Base-by-base conservation (phyloP, 805 yeast species). In the Ogataea nitratoaversa region DNA sequence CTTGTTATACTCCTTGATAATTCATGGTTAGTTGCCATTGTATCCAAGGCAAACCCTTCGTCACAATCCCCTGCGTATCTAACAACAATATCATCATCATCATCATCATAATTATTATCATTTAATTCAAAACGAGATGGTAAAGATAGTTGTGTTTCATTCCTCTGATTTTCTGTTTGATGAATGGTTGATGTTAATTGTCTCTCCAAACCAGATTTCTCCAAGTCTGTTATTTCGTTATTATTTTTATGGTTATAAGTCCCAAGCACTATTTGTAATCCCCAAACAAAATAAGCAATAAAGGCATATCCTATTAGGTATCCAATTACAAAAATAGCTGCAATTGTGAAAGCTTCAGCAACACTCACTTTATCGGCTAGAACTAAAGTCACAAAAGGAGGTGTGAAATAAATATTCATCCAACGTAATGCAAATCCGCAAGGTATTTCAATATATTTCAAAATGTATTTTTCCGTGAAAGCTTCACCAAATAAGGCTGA, bases 401-500 rank as follows among this genome's bases (percentile, higher is more conserved):
- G 91, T 1, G 86, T 78, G 67, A 84, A 85, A 54, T 80, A 83
- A 5, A 82, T 72, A 56, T 82, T 83, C 62, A 85, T 85, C 91
- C 93, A 84, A 40, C 82, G 70, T 36, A 84, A 66, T 2, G 82
- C 68, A 57, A 83, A 82, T 45, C 83, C 82, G 64, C 75, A 74
- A 13, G 87, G 76, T n/a, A 82, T 73, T 36, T 80, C 78, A 36
- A 80, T 60, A 24, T 59, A 46, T 30, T 48, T 49, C 41, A 61
- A 57, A 2, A 62, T 29, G 16, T 41, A 32, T 6, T 41, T 37
- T 4, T 53, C 36, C 1, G 66, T 61, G n/a, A 40, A 46, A 22
- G 48, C 46, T 25, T 67, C 61, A 6, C 76, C 76, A 13, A 68
- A 48, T 1, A 65, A 19, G 40, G 37, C 38, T 9, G 74, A 70